Conservation (phyloP, 345 rosid genomes). For the Erodium maritimum region DNA sequence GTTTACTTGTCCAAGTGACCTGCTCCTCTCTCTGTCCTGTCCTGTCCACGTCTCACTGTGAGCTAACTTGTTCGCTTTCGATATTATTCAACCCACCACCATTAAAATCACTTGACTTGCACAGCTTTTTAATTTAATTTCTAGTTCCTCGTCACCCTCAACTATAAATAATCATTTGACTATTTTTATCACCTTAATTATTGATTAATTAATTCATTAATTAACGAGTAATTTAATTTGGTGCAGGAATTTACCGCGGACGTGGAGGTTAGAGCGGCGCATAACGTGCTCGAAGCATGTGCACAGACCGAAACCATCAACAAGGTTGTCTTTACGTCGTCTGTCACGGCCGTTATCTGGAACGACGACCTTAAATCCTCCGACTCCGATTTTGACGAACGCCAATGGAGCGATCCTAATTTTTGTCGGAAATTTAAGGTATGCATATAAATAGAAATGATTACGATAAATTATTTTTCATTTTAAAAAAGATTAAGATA, state of each 20-base stretch:
- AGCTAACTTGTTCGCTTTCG: too few relatives aligned
- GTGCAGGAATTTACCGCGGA: conserved; percentile 52
- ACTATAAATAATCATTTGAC: background rate
- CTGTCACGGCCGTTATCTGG: conserved; percentile 44
- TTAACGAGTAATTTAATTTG: background rate
- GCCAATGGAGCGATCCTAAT: conserved; percentile 39
- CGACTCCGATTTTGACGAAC: conserved; percentile 31
- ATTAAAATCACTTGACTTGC: too few relatives aligned
- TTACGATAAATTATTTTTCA: background rate
- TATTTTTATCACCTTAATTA: background rate
- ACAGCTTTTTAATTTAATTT: background rate
- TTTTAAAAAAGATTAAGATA: background rate
- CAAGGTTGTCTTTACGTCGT: conserved; percentile 62
- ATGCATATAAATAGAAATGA: background rate
- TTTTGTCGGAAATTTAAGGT: conserved; percentile 54
- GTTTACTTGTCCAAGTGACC: too few relatives aligned
- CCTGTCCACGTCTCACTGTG: too few relatives aligned
- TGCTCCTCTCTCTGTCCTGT: too few relatives aligned
- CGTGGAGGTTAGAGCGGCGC: conserved; percentile 54
- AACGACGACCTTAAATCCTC: conserved; percentile 20
- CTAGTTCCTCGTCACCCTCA: background rate
- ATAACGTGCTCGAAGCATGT: conserved; percentile 61
- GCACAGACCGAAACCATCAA: conserved; percentile 43
- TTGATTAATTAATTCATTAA: background rate
- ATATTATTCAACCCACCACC: too few relatives aligned